These are phyloP conservation scores for Chenopodium berlandieri DNA, from an alignment of 148 eudicot species.

Conservation along the genomic window DNA sequence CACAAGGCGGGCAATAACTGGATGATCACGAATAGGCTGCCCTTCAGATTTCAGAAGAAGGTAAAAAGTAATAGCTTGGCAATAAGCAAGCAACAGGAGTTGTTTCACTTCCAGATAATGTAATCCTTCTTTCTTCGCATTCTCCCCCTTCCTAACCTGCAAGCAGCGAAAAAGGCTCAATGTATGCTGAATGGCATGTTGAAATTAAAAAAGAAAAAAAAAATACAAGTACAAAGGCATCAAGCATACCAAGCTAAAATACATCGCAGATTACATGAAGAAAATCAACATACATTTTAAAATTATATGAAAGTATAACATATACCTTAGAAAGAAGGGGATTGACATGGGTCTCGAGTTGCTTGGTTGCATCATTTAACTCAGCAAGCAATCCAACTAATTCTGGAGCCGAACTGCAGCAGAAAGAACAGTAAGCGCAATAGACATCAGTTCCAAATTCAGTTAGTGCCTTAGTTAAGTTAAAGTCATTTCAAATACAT, in stretches of 20 bases:
- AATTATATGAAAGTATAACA: neutral
- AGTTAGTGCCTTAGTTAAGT: neutral
- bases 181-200: neutral
- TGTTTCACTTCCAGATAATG: slow-evolving; percentile 87
- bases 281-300: neutral
- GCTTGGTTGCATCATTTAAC: slow-evolving; percentile 61
- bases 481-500: neutral
- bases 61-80: slow-evolving; percentile 89
- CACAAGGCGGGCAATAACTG: slow-evolving; percentile 85
- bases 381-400: slow-evolving; percentile 76
- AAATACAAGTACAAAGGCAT: neutral
- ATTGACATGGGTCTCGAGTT: slow-evolving; percentile 75
- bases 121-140: slow-evolving; percentile 50
- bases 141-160: slow-evolving; percentile 50
- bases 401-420: slow-evolving; percentile 87
- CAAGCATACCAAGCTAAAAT: neutral
- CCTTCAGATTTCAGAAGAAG: slow-evolving; percentile 99
- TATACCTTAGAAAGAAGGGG: slow-evolving; percentile 74
- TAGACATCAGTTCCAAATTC: neutral
- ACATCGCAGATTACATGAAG: neutral
- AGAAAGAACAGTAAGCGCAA: neutral
- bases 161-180: slow-evolving; percentile 16
- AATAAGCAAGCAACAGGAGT: slow-evolving; percentile 65
- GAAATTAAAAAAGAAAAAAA: neutral
- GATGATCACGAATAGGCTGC: slow-evolving; percentile 83